Evolutionary conservation across 202 grass and related monocot species (phyloP).

Genomic region (Setaria viridis): DNA sequence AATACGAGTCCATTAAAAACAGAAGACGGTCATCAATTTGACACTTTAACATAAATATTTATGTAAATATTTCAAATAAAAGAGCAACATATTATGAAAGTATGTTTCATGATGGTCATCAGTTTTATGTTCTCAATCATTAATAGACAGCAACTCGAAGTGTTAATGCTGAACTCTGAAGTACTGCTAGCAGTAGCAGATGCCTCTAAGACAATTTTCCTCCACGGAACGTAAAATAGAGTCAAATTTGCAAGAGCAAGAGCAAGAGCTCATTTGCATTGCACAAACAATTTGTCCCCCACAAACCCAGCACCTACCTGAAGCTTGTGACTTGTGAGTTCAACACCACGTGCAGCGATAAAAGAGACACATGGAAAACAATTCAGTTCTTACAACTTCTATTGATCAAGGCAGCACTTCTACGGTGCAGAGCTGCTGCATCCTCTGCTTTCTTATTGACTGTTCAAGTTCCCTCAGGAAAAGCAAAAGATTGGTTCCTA

Average conservation of each 20-base stretch:
- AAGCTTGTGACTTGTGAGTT: background rate
- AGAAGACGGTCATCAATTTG: no score
- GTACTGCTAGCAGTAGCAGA: no score
- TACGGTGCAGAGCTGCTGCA: background rate
- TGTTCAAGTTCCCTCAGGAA: conserved; percentile 22
- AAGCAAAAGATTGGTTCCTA: conserved; percentile 19
- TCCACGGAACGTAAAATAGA: background rate
- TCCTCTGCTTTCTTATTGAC: conserved; percentile 29
- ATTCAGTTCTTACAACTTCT: background rate
- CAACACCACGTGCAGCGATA: background rate
- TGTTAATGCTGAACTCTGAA: no score
- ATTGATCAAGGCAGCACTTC: background rate
- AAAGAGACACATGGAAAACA: background rate
- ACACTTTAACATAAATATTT: no score
- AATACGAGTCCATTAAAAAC: no score
- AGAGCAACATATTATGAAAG: no score
- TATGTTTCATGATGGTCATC: no score
- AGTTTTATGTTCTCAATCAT: no score
- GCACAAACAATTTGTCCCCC: background rate
- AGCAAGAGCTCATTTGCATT: background rate
- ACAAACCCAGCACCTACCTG: background rate
- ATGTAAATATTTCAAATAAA: no score
- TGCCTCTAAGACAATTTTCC: background rate
- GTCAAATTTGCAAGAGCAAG: background rate
- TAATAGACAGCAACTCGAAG: no score